Conservation (phyloP, 108 stramenopile species). For the Asterionellopsis glacialis region DNA sequence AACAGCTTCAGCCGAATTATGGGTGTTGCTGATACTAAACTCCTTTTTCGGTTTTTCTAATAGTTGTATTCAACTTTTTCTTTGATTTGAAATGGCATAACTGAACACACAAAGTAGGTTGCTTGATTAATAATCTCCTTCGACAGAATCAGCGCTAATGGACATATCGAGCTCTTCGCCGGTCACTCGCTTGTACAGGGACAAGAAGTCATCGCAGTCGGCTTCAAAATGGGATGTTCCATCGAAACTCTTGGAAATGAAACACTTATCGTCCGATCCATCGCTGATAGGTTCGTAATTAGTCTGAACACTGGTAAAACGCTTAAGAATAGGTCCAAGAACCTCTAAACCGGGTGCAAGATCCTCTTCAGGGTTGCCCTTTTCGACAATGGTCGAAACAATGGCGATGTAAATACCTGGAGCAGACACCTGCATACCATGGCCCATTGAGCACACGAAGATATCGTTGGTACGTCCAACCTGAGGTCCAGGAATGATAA, state of each 20-base stretch:
- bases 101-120: not conserved
- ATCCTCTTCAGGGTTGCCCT: conserved; percentile 89
- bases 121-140: conserved; percentile 81
- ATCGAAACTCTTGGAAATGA: conserved; percentile 92
- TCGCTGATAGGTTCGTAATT: conserved; percentile 88
- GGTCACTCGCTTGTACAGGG: conserved; percentile 93
- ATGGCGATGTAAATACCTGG: conserved; percentile 95
- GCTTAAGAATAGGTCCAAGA: conserved; percentile 88
- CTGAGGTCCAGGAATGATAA: conserved; percentile 98
- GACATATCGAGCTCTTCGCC: conserved; percentile 94
- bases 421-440: conserved; percentile 72
- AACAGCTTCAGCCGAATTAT: no score
- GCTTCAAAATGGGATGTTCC: conserved; percentile 98
- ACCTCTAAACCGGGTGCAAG: conserved; percentile 89
- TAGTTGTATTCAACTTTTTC: not conserved
- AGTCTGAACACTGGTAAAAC: conserved; percentile 90
- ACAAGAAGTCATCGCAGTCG: conserved; percentile 86
- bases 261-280: conserved; percentile 89
- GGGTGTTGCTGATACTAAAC: no score
- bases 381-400: conserved; percentile 94
- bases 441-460: conserved; percentile 90
- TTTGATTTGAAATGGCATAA: not conserved
- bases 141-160: conserved; percentile 84
- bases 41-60: no score
- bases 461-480: conserved; percentile 93